Evolutionary conservation across 148 eudicot genomes (phyloP), one percentile per base, ranked within the genome.

Genomic region (Camellia japonica): DNA sequence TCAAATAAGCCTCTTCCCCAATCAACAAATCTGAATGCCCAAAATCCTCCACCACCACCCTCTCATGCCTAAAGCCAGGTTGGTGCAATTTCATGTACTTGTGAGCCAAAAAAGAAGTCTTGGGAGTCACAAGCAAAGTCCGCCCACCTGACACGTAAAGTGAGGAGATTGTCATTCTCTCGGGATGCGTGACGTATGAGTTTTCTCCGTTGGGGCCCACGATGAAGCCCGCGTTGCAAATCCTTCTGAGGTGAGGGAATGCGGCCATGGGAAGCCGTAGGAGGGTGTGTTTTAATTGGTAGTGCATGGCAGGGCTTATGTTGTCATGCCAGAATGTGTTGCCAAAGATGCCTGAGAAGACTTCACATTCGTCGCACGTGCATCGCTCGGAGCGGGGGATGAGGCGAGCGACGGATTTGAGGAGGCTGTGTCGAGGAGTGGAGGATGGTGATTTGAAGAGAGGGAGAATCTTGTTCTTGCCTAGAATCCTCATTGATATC

Each of bases 81-180:
- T 86, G 88, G 73, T 86, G 88, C 82, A 86, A 30, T 79, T 71
- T 86, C 88, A 86, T 86, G 78, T 83, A 86, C 43, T 83, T 86
- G 41, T 83, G 75, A 14, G 88, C 88, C 69, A 86, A 86, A 80
- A 86, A 86, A 43, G 88, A 78, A 69, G 88, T 86, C 44, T 75
- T 51, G 23, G 86, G 86, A 54, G 88, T 83, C 67, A 86, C 88
- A 30, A 86, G 88, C 38, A 86, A 82, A 43, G 86, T 74, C 62
- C 79, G 14, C 30, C 78, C 86, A 66, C 88, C 88, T 2, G 88
- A 86, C 69, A 86, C 68, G 58, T 86, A 86, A 3, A 80, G 78
- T 4, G 86, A 83, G 0, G 86, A 61, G 70, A 86, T 55, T 7
- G 86, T 60, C 82, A 86, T 83, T 80, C 88, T 83, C 69, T 86